Percentiles rank a stretch among this genome's conserved stretches.
Conservation (phyloP, 129 eudicot species). For the Lactuca saligna region DNA sequence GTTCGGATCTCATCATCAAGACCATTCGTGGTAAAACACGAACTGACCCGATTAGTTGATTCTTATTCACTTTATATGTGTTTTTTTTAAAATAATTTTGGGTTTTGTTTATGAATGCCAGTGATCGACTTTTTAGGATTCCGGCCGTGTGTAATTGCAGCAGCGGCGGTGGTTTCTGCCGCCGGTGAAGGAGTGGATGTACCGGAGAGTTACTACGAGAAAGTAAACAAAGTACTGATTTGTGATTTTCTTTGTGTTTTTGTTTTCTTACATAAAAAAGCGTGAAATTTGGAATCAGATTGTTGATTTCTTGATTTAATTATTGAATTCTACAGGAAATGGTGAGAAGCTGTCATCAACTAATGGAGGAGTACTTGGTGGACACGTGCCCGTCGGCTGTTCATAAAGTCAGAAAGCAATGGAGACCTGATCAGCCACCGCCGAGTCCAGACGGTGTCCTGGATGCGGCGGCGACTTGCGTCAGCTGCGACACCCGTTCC, state of each 20-base stretch:
- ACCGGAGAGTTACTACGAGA: slow-evolving; percentile 44
- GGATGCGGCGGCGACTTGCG: slow-evolving; percentile 51
- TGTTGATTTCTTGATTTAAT: slow-evolving; percentile 15
- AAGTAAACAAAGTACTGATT: slow-evolving; percentile 47
- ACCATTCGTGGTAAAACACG: slow-evolving; percentile 44
- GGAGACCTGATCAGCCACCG: slow-evolving; percentile 34
- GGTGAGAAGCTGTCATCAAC: slow-evolving; percentile 77
- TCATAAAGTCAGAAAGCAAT: slow-evolving; percentile 19
- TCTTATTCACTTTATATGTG: background rate
- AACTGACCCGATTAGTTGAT: background rate
- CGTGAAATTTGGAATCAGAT: slow-evolving; percentile 21
- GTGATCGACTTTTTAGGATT: slow-evolving; percentile 48
- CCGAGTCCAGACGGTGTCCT: slow-evolving; percentile 55
- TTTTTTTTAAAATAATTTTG: background rate
- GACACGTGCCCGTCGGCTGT: slow-evolving; percentile 59
- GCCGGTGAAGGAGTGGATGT: slow-evolving; percentile 37
- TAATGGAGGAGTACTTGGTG: slow-evolving; percentile 55
- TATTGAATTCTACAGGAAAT: slow-evolving; percentile 39
- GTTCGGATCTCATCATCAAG: slow-evolving; percentile 52
- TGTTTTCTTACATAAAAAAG: background rate
- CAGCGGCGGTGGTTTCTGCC: slow-evolving; percentile 52
- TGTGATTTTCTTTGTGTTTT: background rate
- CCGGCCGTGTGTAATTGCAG: slow-evolving; percentile 54
- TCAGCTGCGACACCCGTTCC: slow-evolving; percentile 50
- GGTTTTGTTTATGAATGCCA: slow-evolving; percentile 25